Evolutionary conservation across 2,329 filamentous ascomycete genomes (phyloP).

Genomic region (Blastomyces gilchristii): DNA sequence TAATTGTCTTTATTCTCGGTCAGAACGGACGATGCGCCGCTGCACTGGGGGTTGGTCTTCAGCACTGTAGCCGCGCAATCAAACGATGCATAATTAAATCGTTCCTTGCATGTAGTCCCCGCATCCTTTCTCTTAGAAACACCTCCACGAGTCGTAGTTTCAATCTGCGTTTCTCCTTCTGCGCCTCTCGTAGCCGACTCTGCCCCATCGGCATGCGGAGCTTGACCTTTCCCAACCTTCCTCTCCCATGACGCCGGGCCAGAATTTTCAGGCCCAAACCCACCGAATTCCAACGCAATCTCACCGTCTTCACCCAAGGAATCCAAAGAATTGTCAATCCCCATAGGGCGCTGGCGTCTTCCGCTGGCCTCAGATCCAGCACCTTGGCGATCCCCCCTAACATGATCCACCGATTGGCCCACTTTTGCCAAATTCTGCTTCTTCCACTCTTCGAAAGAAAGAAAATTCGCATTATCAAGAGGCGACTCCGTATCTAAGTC

Average conservation of each 20-base stretch:
- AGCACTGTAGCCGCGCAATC: slow-evolving; percentile 89
- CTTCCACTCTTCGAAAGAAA: slow-evolving; percentile 99
- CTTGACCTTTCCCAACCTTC: slow-evolving; percentile 18
- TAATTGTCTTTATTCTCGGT: slow-evolving; percentile 98
- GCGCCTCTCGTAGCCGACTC: slow-evolving; percentile 17
- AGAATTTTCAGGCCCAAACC: slow-evolving; percentile 44
- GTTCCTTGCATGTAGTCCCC: slow-evolving; percentile 92
- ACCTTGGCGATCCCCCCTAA: slow-evolving; percentile 46
- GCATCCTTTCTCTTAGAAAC: slow-evolving; percentile 75
- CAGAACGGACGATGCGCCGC: slow-evolving; percentile 77
- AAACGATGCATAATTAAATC: slow-evolving; percentile 95
- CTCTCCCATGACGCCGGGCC: slow-evolving; percentile 23
- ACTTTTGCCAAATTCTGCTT: slow-evolving; percentile 78
- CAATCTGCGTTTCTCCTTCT: slow-evolving; percentile 12
- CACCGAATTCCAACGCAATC: slow-evolving; percentile 63
- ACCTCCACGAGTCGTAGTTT: slow-evolving; percentile 28
- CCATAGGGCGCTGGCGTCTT: slow-evolving; percentile 39
- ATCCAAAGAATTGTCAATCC: slow-evolving; percentile 60
- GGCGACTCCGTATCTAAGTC: slow-evolving; percentile 54
- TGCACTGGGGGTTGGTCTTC: slow-evolving; percentile 77
- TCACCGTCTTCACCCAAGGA: slow-evolving; percentile 79
- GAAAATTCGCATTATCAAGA: slow-evolving; percentile 68
- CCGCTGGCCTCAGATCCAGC: slow-evolving; percentile 41
- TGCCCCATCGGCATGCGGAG: slow-evolving; percentile 20
- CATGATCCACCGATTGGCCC: slow-evolving; percentile 64